Percentiles rank a stretch among this genome's conserved stretches.
Conservation (phyloP, 2,329 filamentous ascomycete genomes). For the Sclerotinia nivalis region DNA sequence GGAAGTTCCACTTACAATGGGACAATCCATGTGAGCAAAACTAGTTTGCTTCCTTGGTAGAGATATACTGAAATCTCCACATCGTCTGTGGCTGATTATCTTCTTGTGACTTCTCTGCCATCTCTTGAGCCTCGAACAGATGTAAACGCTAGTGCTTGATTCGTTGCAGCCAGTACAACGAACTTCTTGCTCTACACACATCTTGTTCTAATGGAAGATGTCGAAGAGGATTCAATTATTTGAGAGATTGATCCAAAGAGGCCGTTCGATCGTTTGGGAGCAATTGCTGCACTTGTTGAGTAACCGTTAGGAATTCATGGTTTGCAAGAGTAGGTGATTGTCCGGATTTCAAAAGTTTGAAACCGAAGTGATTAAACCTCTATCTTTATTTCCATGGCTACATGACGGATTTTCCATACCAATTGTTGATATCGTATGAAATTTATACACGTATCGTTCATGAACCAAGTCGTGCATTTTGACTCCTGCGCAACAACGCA, state of each 20-base stretch:
- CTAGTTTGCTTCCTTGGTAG: constrained; percentile 12
- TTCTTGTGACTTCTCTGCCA: constrained; percentile 22
- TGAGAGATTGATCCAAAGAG: background rate
- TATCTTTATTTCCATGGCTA: constrained; percentile 7
- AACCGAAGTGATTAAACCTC: background rate
- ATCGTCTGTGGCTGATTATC: constrained; percentile 18
- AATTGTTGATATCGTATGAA: background rate
- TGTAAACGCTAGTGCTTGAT: constrained; percentile 21
- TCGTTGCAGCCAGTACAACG: constrained; percentile 21
- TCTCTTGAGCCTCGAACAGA: constrained; percentile 21
- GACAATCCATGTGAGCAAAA: constrained; percentile 20
- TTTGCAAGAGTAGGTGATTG: background rate
- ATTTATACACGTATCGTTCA: constrained; percentile 20
- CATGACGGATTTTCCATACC: background rate
- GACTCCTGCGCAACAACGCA: constrained; percentile 19
- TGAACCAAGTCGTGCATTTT: constrained; percentile 12
- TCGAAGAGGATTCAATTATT: background rate
- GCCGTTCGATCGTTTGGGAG: background rate
- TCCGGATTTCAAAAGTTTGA: constrained; percentile 5
- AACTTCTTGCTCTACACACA: constrained; percentile 23
- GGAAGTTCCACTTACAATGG: constrained; percentile 12
- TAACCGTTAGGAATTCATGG: constrained; percentile 8
- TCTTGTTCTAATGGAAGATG: background rate
- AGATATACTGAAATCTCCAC: constrained; percentile 19
- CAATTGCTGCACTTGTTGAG: background rate